Percentiles rank a stretch among this genome's conserved stretches.
These are phyloP conservation scores for Pythium brassicae DNA, from an alignment of 352 stramenopile species.

Conservation along the genomic window DNA sequence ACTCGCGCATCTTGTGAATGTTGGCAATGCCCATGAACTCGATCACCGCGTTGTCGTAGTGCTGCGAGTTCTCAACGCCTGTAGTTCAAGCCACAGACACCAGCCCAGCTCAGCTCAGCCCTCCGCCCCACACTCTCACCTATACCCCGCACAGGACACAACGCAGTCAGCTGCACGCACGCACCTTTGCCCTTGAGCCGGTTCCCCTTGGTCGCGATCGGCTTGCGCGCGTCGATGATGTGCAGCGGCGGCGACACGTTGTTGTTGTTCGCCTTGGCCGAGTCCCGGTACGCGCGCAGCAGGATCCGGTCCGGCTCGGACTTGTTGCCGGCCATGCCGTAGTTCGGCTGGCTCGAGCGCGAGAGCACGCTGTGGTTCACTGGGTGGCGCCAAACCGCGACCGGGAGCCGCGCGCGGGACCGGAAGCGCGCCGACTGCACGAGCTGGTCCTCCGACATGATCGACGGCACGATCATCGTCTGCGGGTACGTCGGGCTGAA, in stretches of 20 bases:
- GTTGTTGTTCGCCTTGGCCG: conserved; percentile 69
- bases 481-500: conserved; percentile 94
- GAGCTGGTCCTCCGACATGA: conserved; percentile 92
- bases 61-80: conserved; percentile 95
- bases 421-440: conserved; percentile 89
- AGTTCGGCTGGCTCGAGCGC: conserved; percentile 94
- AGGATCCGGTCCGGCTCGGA: conserved; percentile 91
- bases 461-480: conserved; percentile 92
- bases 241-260: conserved; percentile 69
- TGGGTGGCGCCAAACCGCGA: conserved; percentile 91
- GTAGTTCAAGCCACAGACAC: not conserved
- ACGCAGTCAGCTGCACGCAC: not conserved
- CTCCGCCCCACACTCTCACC: not conserved
- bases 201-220: conserved; percentile 80
- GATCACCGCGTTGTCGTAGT: conserved; percentile 94
- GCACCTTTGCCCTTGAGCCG: conserved; percentile 78
- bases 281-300: conserved; percentile 82
- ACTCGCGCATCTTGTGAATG: conserved; percentile 98
- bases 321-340: conserved; percentile 94
- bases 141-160: not conserved
- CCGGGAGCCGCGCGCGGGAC: conserved; percentile 88
- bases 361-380: conserved; percentile 93
- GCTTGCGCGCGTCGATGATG: conserved; percentile 82
- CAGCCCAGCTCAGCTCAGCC: not conserved
- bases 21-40: conserved; percentile 99